These are phyloP conservation scores for Achaetomiella virescens DNA, from an alignment of 495 filamentous ascomycete genomes.

Conservation along the genomic window DNA sequence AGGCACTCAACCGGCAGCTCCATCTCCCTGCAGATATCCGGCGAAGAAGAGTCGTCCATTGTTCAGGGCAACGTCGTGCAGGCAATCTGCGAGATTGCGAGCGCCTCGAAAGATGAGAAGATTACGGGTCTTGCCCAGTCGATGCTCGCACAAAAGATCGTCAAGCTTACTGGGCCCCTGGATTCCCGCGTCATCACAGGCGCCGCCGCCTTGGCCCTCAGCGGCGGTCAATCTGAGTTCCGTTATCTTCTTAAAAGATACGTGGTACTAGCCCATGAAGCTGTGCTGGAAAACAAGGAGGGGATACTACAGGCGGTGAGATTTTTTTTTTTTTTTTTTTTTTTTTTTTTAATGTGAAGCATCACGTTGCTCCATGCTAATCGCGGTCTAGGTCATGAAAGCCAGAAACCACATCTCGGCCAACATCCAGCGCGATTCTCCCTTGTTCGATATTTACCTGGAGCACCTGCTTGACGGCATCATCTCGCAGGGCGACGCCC, in stretches of 20 bases:
- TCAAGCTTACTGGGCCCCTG: slow-evolving; percentile 66
- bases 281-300: slow-evolving; percentile 57
- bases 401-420: slow-evolving; percentile 74
- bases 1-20: slow-evolving; percentile 65
- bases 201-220: slow-evolving; percentile 67
- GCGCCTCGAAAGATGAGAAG: slow-evolving; percentile 74
- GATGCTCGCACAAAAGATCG: slow-evolving; percentile 90
- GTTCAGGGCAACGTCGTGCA: slow-evolving; percentile 78
- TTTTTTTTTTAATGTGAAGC: not conserved
- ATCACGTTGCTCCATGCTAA: slow-evolving; percentile 13
- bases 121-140: slow-evolving; percentile 92
- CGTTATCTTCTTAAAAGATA: slow-evolving; percentile 79
- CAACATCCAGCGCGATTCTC: slow-evolving; percentile 58
- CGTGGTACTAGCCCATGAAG: slow-evolving; percentile 62
- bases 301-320: slow-evolving; percentile 58
- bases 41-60: slow-evolving; percentile 65
- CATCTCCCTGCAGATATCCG: slow-evolving; percentile 63
- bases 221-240: slow-evolving; percentile 70
- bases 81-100: slow-evolving; percentile 82
- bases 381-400: slow-evolving; percentile 49
- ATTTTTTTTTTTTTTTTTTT: not conserved
- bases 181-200: slow-evolving; percentile 81
- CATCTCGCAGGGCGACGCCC: slow-evolving; percentile 79
- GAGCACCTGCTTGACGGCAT: slow-evolving; percentile 80
- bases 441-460: slow-evolving; percentile 70